Conservation (phyloP, 192 early-diverging fungal genomes). For the Entomortierella parvispora region DNA sequence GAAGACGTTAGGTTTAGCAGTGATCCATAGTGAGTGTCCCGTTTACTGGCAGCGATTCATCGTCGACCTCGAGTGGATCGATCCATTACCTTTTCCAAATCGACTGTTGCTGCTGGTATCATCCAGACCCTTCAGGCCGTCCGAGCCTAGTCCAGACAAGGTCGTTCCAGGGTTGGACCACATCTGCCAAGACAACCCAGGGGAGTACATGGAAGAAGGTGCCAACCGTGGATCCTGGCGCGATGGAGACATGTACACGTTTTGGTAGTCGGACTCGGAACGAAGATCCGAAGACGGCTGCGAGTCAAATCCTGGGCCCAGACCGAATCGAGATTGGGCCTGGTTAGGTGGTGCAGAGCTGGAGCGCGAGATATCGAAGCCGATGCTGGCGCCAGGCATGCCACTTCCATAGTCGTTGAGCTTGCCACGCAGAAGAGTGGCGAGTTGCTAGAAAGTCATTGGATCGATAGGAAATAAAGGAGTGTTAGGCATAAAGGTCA, state of each 20-base stretch:
- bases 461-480: too few species aligned
- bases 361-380: slow-evolving; percentile 67
- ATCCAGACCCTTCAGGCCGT: slow-evolving; percentile 31
- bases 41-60: too few species aligned
- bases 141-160: slow-evolving; percentile 32
- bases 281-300: slow-evolving; percentile 61
- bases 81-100: slow-evolving; percentile 27
- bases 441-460: slow-evolving; percentile 48
- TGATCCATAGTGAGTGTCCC: too few species aligned
- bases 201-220: slow-evolving; percentile 68
- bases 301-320: slow-evolving; percentile 54
- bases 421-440: slow-evolving; percentile 62
- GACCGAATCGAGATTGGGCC: slow-evolving; percentile 60
- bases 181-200: slow-evolving; percentile 74
- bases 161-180: slow-evolving; percentile 59
- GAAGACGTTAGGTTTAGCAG: too few species aligned
- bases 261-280: slow-evolving; percentile 72
- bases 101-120: slow-evolving; percentile 11
- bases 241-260: slow-evolving; percentile 65
- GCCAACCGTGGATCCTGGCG: slow-evolving; percentile 67
- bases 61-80: background rate
- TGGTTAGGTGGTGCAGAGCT: slow-evolving; percentile 81
- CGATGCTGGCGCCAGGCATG: slow-evolving; percentile 30
- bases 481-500: too few species aligned
- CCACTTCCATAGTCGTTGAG: slow-evolving; percentile 57